Conservation (phyloP, 129 eudicot genomes). For the Daucus carota region DH1_v3.0 NC_030386.2:22968001-22968500, state of each 20-base stretch:
- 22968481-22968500: conserved; percentile 29
- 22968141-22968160: conserved; percentile 79
- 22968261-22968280: neutral
- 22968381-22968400: neutral
- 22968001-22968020: neutral
- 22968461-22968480: neutral
- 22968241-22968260: conserved; percentile 35
- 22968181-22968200: conserved; percentile 71
- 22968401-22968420: too few species aligned
- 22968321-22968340: too few species aligned
- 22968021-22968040: neutral
- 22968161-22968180: conserved; percentile 43
- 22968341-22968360: too few species aligned
- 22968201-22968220: conserved; percentile 81
- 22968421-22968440: too few species aligned
- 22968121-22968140: conserved; percentile 89
- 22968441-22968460: neutral
- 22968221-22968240: conserved; percentile 64
- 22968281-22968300: neutral
- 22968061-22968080: neutral
- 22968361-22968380: neutral
- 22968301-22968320: too few species aligned
- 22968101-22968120: conserved; percentile 11
- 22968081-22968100: neutral
- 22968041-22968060: neutral